phyloP scores from a whole-genome alignment of 1,284 basidiomycete species.

The Singerocomus inundabilis region DNA sequence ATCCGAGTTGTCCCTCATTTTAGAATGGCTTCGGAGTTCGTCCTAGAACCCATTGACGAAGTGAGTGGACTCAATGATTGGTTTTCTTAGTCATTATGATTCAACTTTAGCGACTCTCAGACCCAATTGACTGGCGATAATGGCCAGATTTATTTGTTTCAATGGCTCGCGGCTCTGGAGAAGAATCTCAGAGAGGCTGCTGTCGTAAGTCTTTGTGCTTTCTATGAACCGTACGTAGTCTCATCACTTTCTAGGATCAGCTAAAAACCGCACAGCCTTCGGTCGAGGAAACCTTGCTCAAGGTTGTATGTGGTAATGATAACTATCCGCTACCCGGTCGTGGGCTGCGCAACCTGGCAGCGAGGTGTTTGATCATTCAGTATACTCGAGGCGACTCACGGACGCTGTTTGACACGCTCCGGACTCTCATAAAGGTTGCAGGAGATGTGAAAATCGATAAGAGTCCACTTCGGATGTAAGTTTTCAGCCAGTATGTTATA shows the following conservation, averaged over 20 bases:
- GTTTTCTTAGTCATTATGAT: slow-evolving; percentile 8
- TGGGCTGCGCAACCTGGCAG: slow-evolving; percentile 77
- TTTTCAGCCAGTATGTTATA: slow-evolving; percentile 16
- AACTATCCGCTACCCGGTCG: slow-evolving; percentile 80
- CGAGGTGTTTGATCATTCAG: slow-evolving; percentile 75
- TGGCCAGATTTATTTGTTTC: slow-evolving; percentile 77
- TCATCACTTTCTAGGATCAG: slow-evolving; percentile 46
- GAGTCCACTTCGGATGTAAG: slow-evolving; percentile 68
- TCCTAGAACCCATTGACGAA: slow-evolving; percentile 33
- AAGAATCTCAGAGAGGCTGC: slow-evolving; percentile 50
- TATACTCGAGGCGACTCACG: slow-evolving; percentile 82
- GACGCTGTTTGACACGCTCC: slow-evolving; percentile 86
- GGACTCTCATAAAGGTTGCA: slow-evolving; percentile 71
- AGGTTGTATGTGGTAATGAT: slow-evolving; percentile 57
- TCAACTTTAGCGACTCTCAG: slow-evolving; percentile 37
- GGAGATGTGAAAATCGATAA: slow-evolving; percentile 71
- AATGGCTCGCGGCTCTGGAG: slow-evolving; percentile 76
- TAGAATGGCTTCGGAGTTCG: slow-evolving; percentile 27
- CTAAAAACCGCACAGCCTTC: slow-evolving; percentile 62
- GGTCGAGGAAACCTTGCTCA: slow-evolving; percentile 63
- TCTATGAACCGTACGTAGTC: not conserved
- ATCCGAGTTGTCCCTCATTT: slow-evolving; percentile 1
- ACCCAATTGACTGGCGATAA: slow-evolving; percentile 71
- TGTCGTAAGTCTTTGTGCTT: slow-evolving; percentile 41
- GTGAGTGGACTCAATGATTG: slow-evolving; percentile 19